A percentile compares a stretch with the other conserved stretches of the same genome.
Conservation (phyloP, 1,139 yeast species). For the Suhomyces bribrorum region DNA sequence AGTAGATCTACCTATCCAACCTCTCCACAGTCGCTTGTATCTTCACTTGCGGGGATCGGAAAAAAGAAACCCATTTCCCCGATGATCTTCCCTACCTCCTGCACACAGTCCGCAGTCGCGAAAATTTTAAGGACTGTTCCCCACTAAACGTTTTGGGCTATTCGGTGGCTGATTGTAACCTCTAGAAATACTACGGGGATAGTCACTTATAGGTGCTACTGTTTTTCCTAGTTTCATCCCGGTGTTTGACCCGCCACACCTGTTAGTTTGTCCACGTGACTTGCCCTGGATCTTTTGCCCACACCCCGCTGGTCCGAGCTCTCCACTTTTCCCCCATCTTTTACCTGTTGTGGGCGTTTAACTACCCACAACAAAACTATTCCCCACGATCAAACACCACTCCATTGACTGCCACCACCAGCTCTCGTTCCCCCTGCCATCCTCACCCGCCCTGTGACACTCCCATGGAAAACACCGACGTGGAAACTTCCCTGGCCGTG, state of each 20-base stretch:
- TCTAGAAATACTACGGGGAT: constrained; percentile 7
- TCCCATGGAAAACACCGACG: constrained; percentile 3
- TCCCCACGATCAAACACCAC: neutral
- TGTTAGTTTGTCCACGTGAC: too few species aligned
- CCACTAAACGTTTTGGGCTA: constrained; percentile 10
- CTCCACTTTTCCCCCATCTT: too few species aligned
- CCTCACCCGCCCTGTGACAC: neutral
- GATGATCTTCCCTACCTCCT: constrained; percentile 13
- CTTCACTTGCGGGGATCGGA: constrained; percentile 3
- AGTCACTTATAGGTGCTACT: neutral
- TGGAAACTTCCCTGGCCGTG: neutral
- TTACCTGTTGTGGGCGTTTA: too few species aligned
- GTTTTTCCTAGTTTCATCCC: neutral
- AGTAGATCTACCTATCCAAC: too few species aligned
- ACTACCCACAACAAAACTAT: neutral
- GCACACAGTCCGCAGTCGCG: constrained; percentile 10
- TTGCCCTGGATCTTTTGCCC: too few species aligned
- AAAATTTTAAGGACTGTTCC: constrained; percentile 12
- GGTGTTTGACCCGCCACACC: neutral
- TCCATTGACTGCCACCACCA: neutral
- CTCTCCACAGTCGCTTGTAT: neutral
- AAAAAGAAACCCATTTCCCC: constrained; percentile 9
- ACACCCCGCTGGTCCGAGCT: too few species aligned
- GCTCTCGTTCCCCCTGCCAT: neutral
- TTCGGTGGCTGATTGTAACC: constrained; percentile 7